A percentile compares a stretch with the other conserved stretches of the same genome.
Conservation (phyloP, 176 grass and related monocot genomes). For the Zea luxurians region DNA sequence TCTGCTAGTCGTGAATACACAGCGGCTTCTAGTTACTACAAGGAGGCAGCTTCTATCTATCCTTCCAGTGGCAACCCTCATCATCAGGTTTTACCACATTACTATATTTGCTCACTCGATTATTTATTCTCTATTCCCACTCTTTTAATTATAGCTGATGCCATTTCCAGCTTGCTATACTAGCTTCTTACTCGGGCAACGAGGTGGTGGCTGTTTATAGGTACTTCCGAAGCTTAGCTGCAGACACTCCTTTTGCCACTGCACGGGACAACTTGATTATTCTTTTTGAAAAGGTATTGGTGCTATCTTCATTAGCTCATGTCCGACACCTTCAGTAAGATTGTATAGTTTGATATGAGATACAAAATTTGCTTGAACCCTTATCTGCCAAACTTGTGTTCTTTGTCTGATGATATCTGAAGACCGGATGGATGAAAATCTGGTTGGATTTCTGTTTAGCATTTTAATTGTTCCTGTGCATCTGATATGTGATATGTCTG, state of each 20-base stretch:
- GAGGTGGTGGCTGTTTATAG: conserved; percentile 79
- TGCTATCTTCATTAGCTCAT: neutral
- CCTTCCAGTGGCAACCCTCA: conserved; percentile 89
- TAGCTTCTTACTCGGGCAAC: conserved; percentile 74
- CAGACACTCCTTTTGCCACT: conserved; percentile 74
- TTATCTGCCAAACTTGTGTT: neutral
- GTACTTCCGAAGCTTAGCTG: conserved; percentile 94
- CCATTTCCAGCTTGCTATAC: conserved; percentile 70
- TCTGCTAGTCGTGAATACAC: conserved; percentile 66
- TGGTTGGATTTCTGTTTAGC: neutral
- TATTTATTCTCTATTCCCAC: conserved; percentile 2
- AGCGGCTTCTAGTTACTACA: conserved; percentile 86
- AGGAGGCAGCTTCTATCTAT: conserved; percentile 70
- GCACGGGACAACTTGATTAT: conserved; percentile 94
- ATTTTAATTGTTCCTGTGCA: neutral
- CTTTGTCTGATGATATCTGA: neutral
- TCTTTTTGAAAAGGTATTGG: conserved; percentile 88
- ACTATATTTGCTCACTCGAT: neutral
- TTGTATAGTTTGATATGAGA: neutral
- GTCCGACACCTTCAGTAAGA: neutral
- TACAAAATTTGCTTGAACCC: neutral
- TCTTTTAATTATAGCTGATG: conserved; percentile 7
- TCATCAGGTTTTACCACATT: conserved; percentile 68
- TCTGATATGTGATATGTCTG: too few species aligned
- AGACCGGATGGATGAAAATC: neutral